phyloP scores from a whole-genome alignment of 495 filamentous ascomycete genomes.

The Diplogelasinospora grovesii region DNA sequence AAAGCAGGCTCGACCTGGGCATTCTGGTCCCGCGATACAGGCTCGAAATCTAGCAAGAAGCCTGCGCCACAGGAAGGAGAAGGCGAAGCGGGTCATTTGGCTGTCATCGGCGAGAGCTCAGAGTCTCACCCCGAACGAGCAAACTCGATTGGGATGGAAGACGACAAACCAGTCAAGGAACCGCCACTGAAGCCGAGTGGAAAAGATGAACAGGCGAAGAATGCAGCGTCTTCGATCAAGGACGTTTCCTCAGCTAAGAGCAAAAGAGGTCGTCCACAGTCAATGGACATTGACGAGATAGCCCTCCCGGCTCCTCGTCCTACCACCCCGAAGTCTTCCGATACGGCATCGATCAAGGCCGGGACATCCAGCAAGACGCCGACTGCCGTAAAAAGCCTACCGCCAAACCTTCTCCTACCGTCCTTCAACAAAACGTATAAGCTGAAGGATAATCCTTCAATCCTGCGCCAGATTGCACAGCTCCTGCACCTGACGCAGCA shows the following conservation, averaged over 20 bases:
- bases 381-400: conserved; percentile 24
- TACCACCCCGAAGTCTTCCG: conserved; percentile 29
- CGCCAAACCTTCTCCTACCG: conserved; percentile 62
- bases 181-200: conserved; percentile 21
- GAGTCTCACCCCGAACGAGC: conserved; percentile 55
- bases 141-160: conserved; percentile 45
- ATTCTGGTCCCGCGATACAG: conserved; percentile 70
- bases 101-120: conserved; percentile 60
- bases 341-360: conserved; percentile 16
- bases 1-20: conserved; percentile 69
- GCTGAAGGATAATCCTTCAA: conserved; percentile 59
- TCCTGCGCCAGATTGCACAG: conserved; percentile 63
- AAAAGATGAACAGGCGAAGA: conserved; percentile 20
- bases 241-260: conserved; percentile 32
- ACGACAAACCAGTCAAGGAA: conserved; percentile 34
- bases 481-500: conserved; percentile 57
- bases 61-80: conserved; percentile 18
- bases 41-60: conserved; percentile 33
- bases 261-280: conserved; percentile 43
- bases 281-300: conserved; percentile 43
- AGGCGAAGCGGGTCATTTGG: conserved; percentile 62
- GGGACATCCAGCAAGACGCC: conserved; percentile 29
- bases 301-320: conserved; percentile 26
- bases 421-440: conserved; percentile 62
- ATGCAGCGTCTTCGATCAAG: conserved; percentile 19